Evolutionary conservation across 176 grass and related monocot species (phyloP).

Genomic region (Oropetium thomaeum): DNA sequence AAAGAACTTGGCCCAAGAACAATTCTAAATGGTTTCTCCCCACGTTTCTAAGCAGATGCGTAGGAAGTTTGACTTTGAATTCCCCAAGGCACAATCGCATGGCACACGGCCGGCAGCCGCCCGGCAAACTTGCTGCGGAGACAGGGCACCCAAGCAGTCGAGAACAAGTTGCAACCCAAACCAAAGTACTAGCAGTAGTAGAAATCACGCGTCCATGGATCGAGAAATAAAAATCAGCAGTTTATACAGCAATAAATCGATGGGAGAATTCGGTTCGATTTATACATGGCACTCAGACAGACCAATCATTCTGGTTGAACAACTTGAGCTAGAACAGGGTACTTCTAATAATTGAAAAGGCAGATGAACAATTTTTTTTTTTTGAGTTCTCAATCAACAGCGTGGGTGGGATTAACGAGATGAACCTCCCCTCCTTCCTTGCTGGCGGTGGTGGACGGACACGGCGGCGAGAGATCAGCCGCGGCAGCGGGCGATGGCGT

Average conservation of each 20-base stretch:
- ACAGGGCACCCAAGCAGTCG: not conserved
- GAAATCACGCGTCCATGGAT: not conserved
- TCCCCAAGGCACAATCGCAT: not conserved
- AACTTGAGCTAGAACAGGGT: not conserved
- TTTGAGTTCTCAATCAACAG: not conserved
- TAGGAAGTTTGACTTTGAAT: slow-evolving; percentile 13
- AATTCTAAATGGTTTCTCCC: not conserved
- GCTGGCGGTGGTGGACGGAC: not conserved
- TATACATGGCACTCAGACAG: slow-evolving; percentile 11
- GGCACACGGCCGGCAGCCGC: not conserved
- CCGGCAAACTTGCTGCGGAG: not conserved
- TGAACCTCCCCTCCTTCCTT: not conserved
- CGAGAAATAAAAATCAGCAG: slow-evolving; percentile 1
- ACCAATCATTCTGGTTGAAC: slow-evolving; percentile 1
- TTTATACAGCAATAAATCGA: slow-evolving; percentile 14
- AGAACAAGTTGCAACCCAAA: not conserved
- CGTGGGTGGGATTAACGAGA: not conserved
- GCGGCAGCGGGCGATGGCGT: slow-evolving; percentile 66
- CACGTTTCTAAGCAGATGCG: not conserved
- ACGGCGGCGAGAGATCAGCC: slow-evolving; percentile 5
- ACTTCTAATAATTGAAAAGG: not conserved
- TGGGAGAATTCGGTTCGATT: not conserved
- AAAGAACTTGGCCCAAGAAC: not conserved
- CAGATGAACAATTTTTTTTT: not conserved
- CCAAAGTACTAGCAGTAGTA: not conserved